These are phyloP conservation scores for Clonostachys sp. DNA, from an alignment of 2,329 filamentous ascomycete genomes.

Conservation along the genomic window DNA sequence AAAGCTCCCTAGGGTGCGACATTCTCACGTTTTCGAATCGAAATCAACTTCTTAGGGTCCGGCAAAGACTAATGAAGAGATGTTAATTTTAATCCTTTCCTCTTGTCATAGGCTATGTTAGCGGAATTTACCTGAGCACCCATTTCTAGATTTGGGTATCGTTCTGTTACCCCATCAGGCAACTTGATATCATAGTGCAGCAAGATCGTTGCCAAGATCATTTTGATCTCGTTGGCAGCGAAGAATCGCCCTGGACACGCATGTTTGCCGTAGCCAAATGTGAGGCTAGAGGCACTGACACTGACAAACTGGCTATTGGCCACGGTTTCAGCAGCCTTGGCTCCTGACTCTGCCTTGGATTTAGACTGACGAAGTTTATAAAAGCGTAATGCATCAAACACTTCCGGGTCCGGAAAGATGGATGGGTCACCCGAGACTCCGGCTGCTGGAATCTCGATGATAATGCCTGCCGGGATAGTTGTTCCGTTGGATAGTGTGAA, in stretches of 20 bases:
- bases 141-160: conserved; percentile 8
- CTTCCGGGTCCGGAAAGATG: conserved; percentile 21
- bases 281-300: conserved; percentile 25
- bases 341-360: not conserved
- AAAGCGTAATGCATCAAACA: conserved; percentile 39
- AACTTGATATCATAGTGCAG: conserved; percentile 30
- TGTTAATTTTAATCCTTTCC: too few species aligned
- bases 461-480: conserved; percentile 34
- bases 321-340: conserved; percentile 8
- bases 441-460: conserved; percentile 32
- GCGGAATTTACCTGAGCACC: not conserved
- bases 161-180: conserved; percentile 1
- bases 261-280: conserved; percentile 31
- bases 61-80: too few species aligned
- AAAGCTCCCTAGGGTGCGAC: too few species aligned
- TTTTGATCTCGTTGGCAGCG: conserved; percentile 37
- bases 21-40: too few species aligned
- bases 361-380: conserved; percentile 26
- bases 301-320: conserved; percentile 32
- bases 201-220: conserved; percentile 32
- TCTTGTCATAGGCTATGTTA: too few species aligned
- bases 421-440: conserved; percentile 28
- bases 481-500: conserved; percentile 51
- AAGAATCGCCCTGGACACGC: conserved; percentile 39
- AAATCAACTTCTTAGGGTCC: too few species aligned